phyloP scores from a whole-genome alignment of 768 basidiomycete genomes.

The Heimioporus sp. region DNA sequence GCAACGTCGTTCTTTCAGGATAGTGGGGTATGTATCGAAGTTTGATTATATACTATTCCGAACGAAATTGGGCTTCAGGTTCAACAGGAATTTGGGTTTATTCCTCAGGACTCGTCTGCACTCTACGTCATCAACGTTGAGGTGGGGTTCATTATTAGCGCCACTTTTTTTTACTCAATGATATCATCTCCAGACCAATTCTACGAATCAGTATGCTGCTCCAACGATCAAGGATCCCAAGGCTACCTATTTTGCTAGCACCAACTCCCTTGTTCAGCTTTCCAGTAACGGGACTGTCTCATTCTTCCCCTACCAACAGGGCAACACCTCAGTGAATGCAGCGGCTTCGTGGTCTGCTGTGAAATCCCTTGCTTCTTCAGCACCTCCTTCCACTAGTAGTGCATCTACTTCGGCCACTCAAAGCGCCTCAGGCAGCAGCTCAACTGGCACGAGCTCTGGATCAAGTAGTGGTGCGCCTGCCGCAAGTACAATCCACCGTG shows the following conservation, averaged over 20 bases:
- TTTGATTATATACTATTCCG: background rate
- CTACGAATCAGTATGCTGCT: conserved; percentile 57
- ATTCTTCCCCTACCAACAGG: conserved; percentile 56
- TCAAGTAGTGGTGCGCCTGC: conserved; percentile 13
- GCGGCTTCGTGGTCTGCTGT: conserved; percentile 51
- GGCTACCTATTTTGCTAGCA: conserved; percentile 64
- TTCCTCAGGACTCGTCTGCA: conserved; percentile 68
- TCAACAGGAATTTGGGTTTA: conserved; percentile 73
- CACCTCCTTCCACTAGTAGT: conserved; percentile 32
- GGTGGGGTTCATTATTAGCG: conserved; percentile 30
- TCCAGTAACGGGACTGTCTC: conserved; percentile 56
- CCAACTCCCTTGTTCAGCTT: conserved; percentile 63
- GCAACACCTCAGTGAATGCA: conserved; percentile 41
- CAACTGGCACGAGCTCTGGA: conserved; percentile 13
- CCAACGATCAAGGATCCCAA: conserved; percentile 58
- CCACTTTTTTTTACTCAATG: conserved; percentile 4
- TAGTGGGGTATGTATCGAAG: conserved; percentile 40
- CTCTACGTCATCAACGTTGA: conserved; percentile 77
- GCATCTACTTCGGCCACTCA: conserved; percentile 19
- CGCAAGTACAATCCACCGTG: conserved; percentile 11
- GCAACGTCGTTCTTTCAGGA: conserved; percentile 68
- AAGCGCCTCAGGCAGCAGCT: conserved; percentile 9
- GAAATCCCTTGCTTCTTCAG: conserved; percentile 41
- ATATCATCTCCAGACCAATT: conserved; percentile 48
- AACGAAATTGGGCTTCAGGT: conserved; percentile 36